Percentiles rank a stretch among this genome's conserved stretches.
Evolutionary conservation across 169 alveolate genomes (phyloP).

Genomic region (Toxoplasma gondii): DNA sequence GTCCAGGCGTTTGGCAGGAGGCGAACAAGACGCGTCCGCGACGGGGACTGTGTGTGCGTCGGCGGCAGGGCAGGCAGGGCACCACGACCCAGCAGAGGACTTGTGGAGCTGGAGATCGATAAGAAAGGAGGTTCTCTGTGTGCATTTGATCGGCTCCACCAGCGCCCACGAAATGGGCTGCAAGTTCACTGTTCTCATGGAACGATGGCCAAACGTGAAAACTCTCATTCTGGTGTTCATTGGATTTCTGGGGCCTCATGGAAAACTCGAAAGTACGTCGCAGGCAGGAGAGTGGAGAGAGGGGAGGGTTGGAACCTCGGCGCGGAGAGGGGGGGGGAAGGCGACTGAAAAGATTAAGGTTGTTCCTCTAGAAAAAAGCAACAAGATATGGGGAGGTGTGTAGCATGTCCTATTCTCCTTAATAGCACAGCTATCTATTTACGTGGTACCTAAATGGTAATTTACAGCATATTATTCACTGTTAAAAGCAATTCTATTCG

Average conservation of each 20-base stretch:
- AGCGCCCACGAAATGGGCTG: constrained; percentile 44
- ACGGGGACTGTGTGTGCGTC: background rate
- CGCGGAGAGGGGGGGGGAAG: too few species aligned
- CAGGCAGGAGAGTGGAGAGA: background rate
- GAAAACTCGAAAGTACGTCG: constrained; percentile 3
- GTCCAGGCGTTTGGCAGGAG: background rate
- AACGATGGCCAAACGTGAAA: constrained; percentile 45
- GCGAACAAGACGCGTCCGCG: background rate
- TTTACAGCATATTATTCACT: too few species aligned
- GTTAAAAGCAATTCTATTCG: too few species aligned
- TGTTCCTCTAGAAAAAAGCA: too few species aligned
- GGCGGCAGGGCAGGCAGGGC: background rate
- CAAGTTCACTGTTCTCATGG: constrained; percentile 33
- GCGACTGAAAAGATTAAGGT: too few species aligned
- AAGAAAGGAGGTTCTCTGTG: constrained; percentile 22
- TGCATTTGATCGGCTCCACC: constrained; percentile 43
- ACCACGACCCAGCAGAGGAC: background rate
- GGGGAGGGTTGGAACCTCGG: background rate
- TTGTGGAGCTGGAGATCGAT: background rate
- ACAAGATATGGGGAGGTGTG: too few species aligned
- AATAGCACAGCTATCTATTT: too few species aligned
- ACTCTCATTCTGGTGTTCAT: constrained; percentile 26
- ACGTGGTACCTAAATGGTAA: too few species aligned
- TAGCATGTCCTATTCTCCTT: too few species aligned
- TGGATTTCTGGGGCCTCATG: background rate